Evolutionary conservation across 2,329 filamentous ascomycete species (phyloP), one percentile per base, ranked within the genome.

Genomic region (Exutisphaerella laricina): DNA sequence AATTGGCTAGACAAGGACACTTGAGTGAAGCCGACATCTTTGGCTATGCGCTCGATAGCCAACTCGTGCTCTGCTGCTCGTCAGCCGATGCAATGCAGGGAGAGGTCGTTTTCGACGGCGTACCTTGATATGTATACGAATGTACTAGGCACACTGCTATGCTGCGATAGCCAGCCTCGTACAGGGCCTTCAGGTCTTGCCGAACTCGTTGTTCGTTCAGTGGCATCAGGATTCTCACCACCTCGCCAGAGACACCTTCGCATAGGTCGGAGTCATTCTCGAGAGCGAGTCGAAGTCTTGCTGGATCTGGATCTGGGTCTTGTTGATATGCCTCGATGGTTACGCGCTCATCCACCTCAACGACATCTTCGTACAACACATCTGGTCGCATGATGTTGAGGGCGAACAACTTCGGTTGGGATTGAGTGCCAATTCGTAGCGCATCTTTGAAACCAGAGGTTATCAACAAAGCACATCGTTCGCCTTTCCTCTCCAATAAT

Each of bases 81-180:
- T n/a, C n/a, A n/a, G n/a, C n/a, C n/a, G n/a, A n/a, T n/a, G n/a
- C n/a, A n/a, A n/a, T n/a, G n/a, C n/a, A n/a, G n/a, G n/a, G n/a
- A n/a, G n/a, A n/a, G n/a, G n/a, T n/a, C n/a, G n/a, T n/a, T n/a
- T n/a, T n/a, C n/a, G n/a, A n/a, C n/a, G n/a, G n/a, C n/a, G n/a
- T n/a, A n/a, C n/a, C n/a, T n/a, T n/a, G 87, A 58, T 86, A 95
- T 0, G 86, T 92, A 61, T 94, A 94, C 2, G 84, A 83, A 59
- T 94, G 88, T 79, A 94, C 87, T 45, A 95, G 68, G 56, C 86
- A 92, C 2, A 94, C 85, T 3, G 88, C 87, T 53, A 94, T 80
- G 58, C 85, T 90, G 46, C 75, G 73, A 55, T 89, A 82, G 0
- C 84, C 84, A 30, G 73, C 67, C 46, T 82, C 75, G 48, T 77